Conservation (phyloP, 1,284 basidiomycete genomes). For the Ganoderma multipileum region DNA sequence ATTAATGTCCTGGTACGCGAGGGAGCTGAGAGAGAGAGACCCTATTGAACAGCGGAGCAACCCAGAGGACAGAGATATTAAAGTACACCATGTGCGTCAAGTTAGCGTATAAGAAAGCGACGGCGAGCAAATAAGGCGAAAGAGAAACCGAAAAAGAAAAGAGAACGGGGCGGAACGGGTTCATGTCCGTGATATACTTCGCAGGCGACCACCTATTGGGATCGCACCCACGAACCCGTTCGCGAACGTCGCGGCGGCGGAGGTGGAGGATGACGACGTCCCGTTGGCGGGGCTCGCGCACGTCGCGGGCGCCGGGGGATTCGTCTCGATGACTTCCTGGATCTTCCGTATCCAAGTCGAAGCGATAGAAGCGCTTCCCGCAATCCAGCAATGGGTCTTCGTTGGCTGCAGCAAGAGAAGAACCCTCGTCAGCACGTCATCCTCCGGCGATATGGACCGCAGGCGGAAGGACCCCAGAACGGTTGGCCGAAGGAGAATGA, state of each 20-base stretch:
- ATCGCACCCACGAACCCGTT: slow-evolving; percentile 14
- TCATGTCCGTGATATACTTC: slow-evolving; percentile 25
- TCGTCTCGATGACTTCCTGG: slow-evolving; percentile 43
- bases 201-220: slow-evolving; percentile 19
- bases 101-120: slow-evolving; percentile 14
- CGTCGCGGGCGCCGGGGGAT: slow-evolving; percentile 11
- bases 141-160: not conserved
- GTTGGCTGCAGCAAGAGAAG: slow-evolving; percentile 46
- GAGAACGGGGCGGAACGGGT: not conserved
- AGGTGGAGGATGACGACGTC: slow-evolving; percentile 8
- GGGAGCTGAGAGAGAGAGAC: slow-evolving; percentile 7
- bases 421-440: slow-evolving; percentile 6
- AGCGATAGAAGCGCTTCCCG: slow-evolving; percentile 47
- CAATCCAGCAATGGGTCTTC: slow-evolving; percentile 60
- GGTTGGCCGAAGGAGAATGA: slow-evolving; percentile 7
- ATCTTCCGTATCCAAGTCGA: slow-evolving; percentile 62
- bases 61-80: slow-evolving; percentile 12
- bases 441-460: slow-evolving; percentile 2
- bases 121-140: slow-evolving; percentile 5
- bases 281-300: not conserved
- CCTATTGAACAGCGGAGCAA: slow-evolving; percentile 18
- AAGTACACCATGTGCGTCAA: slow-evolving; percentile 17
- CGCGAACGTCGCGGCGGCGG: slow-evolving; percentile 15
- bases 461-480: not conserved
- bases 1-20: slow-evolving; percentile 17